Base-by-base conservation (phyloP, 768 basidiomycete species). In the Tricholoma flavovirens region DNA sequence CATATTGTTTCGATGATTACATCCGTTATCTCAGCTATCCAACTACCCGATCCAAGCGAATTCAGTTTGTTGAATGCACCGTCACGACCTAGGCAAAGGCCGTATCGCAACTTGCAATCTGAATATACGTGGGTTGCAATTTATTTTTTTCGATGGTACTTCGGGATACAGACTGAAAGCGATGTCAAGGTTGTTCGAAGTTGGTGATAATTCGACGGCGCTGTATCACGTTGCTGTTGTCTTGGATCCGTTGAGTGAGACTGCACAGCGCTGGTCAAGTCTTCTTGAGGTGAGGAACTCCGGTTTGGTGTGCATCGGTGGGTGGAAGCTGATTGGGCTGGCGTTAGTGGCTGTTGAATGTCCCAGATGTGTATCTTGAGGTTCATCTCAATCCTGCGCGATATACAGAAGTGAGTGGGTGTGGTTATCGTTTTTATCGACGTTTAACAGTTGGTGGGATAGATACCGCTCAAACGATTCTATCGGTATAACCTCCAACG, bases 381-480 rank as follows among this genome's bases (percentile, higher is more conserved):
- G 75, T 98, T n/a, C 83, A 90, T 65, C 71, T 97, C 4, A 90
- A 91, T 63, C 93, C 95, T 1, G 70, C 77, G 0, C 72, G 68
- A 24, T 78, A 87, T 58, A 66, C 69, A 1, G 93, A 98, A 72
- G 93, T 93, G 56, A 26, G 78, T 62, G 14, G 40, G 40, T 8
- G 19, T 42, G 12, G n/a, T 12, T 15, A 12, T 43, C 10, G 7
- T 30, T 21, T 1, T 50, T 38, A n/a, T 22, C 17, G 17, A 5
- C n/a, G 33, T 5, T 10, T 53, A 32, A 11, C 15, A 22, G 3
- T 33, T n/a, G 14, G 51, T 9, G 38, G 17, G 10, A 30, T 59
- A 97, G 90, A 75, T 97, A 24, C 93, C 94, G 0, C 72, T 98
- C 42, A 98, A 97, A 69, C 82, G 87, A 15, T 98, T 98, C 75